Evolutionary conservation across 2,329 filamentous ascomycete genomes (phyloP).

Genomic region (Tolypocladium guangdongense): DNA sequence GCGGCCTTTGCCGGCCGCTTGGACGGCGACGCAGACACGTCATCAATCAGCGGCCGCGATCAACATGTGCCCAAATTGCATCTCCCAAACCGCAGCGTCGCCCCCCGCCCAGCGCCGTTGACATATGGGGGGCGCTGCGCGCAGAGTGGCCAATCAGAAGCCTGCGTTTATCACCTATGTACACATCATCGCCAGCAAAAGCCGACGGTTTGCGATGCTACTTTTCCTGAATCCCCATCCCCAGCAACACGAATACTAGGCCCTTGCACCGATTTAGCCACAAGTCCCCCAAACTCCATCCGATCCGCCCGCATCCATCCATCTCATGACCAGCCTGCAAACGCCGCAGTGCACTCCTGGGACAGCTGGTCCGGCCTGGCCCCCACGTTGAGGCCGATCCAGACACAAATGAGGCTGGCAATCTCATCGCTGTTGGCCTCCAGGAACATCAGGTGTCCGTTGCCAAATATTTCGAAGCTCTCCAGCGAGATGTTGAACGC

Average conservation of each 20-base stretch:
- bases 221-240: not conserved
- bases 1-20: too few relatives aligned
- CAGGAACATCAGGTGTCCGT: slow-evolving; percentile 44
- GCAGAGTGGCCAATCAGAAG: not conserved
- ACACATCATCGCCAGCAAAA: not conserved
- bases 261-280: not conserved
- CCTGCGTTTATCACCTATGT: not conserved
- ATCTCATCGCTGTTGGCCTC: slow-evolving; percentile 39
- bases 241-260: too few relatives aligned
- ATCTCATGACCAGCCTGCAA: not conserved
- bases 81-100: too few relatives aligned
- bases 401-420: slow-evolving; percentile 24
- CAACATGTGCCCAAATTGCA: too few relatives aligned
- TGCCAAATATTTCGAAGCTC: slow-evolving; percentile 34
- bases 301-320: too few relatives aligned
- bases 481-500: slow-evolving; percentile 33
- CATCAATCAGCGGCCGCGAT: too few relatives aligned
- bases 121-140: not conserved
- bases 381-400: slow-evolving; percentile 15
- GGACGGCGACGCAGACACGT: too few relatives aligned
- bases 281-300: too few relatives aligned
- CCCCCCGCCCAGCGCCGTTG: too few relatives aligned
- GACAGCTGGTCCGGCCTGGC: not conserved
- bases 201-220: not conserved
- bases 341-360: not conserved